Percentiles rank a stretch among this genome's conserved stretches.
These are phyloP conservation scores for Paraleonurus japonicus DNA, from an alignment of 257 asterid genomes.

Conservation along the genomic window DNA sequence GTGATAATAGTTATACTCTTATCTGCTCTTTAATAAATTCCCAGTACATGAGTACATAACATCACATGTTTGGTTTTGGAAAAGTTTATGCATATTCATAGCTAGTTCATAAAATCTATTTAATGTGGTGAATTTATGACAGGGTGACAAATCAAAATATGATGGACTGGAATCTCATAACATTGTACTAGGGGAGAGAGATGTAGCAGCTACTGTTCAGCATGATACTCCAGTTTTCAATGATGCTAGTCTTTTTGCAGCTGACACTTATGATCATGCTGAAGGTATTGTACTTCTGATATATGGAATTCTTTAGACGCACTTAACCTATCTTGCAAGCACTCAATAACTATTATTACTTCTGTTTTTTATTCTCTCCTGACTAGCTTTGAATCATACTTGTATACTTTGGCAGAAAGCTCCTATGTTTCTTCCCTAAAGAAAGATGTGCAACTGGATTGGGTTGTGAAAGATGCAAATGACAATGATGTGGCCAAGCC, in stretches of 20 bases:
- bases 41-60: neutral
- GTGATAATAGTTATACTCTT: conserved; percentile 18
- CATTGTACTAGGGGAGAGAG: conserved; percentile 38
- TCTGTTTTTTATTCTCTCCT: conserved; percentile 6
- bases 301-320: conserved; percentile 1
- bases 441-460: conserved; percentile 27
- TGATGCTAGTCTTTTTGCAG: conserved; percentile 46
- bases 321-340: neutral
- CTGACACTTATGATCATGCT: conserved; percentile 58
- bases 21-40: conserved; percentile 1
- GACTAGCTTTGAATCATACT: conserved; percentile 10
- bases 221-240: conserved; percentile 33
- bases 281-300: conserved; percentile 49
- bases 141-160: conserved; percentile 41
- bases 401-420: conserved; percentile 40
- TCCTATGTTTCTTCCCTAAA: conserved; percentile 30
- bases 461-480: conserved; percentile 35
- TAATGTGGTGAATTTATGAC: conserved; percentile 31
- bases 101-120: conserved; percentile 22
- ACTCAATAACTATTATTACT: conserved; percentile 2
- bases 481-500: conserved; percentile 34
- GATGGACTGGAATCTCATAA: conserved; percentile 22
- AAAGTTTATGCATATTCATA: neutral
- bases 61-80: conserved; percentile 1
- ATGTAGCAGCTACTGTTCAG: conserved; percentile 33